A percentile compares a stretch with the other conserved stretches of the same genome.
These are phyloP conservation scores for Ligustrum vulgare DNA, from an alignment of 257 asterid species.

Conservation along the genomic window DNA sequence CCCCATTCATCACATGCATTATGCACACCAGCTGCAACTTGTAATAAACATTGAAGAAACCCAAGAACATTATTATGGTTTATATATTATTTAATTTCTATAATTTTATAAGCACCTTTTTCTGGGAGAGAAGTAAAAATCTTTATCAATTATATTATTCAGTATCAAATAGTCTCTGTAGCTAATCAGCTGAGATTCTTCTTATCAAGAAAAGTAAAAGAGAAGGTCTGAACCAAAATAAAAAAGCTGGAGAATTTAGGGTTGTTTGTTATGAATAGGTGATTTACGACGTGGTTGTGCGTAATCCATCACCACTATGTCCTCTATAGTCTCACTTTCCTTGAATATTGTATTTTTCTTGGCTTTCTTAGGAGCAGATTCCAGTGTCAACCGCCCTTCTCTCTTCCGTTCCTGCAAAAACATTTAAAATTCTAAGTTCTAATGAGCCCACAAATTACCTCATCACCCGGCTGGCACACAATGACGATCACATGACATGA, in stretches of 20 bases:
- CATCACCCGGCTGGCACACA: background rate
- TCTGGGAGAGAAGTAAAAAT: background rate
- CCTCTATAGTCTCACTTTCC: slow-evolving; percentile 37
- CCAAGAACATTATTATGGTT: background rate
- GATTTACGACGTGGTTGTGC: slow-evolving; percentile 86
- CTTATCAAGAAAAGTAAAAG: background rate
- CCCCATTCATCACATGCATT: slow-evolving; percentile 18
- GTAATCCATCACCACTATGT: slow-evolving; percentile 63
- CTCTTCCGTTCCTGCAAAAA: slow-evolving; percentile 28
- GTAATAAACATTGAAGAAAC: slow-evolving; percentile 20
- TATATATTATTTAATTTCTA: background rate
- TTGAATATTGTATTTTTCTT: slow-evolving; percentile 41
- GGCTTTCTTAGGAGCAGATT: slow-evolving; percentile 22
- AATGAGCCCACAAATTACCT: background rate
- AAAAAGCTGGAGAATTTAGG: slow-evolving; percentile 29
- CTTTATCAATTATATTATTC: too few species aligned
- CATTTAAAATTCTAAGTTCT: background rate
- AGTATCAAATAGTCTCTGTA: too few species aligned
- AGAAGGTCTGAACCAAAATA: background rate
- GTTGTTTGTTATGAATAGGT: slow-evolving; percentile 70
- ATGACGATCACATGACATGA: background rate
- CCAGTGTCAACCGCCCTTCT: slow-evolving; percentile 33
- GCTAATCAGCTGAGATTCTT: background rate
- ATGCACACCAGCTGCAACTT: slow-evolving; percentile 22
- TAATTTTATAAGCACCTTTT: background rate